Evolutionary conservation across 371 early-diverging fungal species (phyloP).

Genomic region (Haplosporangium sp.): DNA sequence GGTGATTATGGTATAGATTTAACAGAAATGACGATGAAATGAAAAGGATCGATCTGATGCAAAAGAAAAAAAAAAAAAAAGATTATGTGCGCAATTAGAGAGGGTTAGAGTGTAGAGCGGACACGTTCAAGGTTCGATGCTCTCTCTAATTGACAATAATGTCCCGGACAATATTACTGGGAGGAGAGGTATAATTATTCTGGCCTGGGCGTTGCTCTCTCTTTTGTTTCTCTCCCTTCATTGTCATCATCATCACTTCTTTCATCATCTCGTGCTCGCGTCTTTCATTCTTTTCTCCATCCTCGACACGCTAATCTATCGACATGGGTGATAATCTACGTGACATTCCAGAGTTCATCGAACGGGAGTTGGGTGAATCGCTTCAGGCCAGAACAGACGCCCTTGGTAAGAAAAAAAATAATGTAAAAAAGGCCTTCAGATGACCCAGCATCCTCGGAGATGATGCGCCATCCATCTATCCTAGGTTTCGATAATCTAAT

Average conservation of each 20-base stretch:
- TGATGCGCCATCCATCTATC: too few species aligned
- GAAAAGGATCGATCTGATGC: background rate
- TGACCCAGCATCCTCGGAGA: too few species aligned
- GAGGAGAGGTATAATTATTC: too few species aligned
- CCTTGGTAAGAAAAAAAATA: slow-evolving; percentile 70
- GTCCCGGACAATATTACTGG: too few species aligned
- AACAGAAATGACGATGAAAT: background rate
- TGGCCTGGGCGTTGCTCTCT: too few species aligned
- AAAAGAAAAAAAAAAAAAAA: background rate
- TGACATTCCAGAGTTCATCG: slow-evolving; percentile 95
- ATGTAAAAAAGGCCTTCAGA: background rate
- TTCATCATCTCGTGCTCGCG: background rate
- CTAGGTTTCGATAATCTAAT: too few species aligned
- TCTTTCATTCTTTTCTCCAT: background rate
- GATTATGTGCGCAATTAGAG: background rate
- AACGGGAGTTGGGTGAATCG: slow-evolving; percentile 88
- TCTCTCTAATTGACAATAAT: too few species aligned
- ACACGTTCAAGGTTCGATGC: background rate
- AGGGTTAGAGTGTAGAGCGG: too few species aligned
- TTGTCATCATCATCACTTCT: background rate
- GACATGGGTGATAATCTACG: slow-evolving; percentile 64
- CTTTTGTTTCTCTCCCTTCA: background rate
- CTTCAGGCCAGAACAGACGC: slow-evolving; percentile 89
- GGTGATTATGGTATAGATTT: background rate
- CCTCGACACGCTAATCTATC: background rate